phyloP scores from a whole-genome alignment of 331 rosid species.

The Malus hybrid region DNA sequence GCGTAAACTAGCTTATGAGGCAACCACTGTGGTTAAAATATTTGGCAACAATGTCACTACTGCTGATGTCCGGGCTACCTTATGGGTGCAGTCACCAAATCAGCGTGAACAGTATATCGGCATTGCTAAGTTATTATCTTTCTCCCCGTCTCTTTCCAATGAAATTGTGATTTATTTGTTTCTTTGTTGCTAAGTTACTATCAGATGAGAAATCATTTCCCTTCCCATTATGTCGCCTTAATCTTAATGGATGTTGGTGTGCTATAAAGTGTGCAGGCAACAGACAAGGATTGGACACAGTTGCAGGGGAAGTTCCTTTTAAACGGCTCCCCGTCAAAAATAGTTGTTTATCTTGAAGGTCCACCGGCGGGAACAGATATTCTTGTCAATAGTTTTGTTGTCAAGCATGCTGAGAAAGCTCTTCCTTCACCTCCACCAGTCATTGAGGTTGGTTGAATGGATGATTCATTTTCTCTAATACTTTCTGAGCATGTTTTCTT shows the following conservation, averaged over 20 bases:
- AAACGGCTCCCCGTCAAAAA: slow-evolving; percentile 71
- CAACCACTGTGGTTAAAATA: slow-evolving; percentile 63
- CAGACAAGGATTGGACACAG: slow-evolving; percentile 82
- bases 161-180: neutral
- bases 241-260: slow-evolving; percentile 15
- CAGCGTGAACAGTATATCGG: slow-evolving; percentile 82
- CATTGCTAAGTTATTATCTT: slow-evolving; percentile 62
- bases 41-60: slow-evolving; percentile 65
- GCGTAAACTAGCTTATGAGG: slow-evolving; percentile 82
- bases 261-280: slow-evolving; percentile 72
- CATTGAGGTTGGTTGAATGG: slow-evolving; percentile 45
- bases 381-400: slow-evolving; percentile 64
- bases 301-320: slow-evolving; percentile 88
- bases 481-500: neutral
- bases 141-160: neutral
- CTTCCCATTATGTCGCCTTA: neutral
- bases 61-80: slow-evolving; percentile 69
- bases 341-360: slow-evolving; percentile 81
- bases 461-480: neutral
- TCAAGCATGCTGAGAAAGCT: slow-evolving; percentile 70
- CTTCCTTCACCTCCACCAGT: slow-evolving; percentile 70
- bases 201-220: neutral
- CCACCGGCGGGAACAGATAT: slow-evolving; percentile 87
- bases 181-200: neutral
- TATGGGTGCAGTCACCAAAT: slow-evolving; percentile 67